Percentiles rank a stretch among this genome's conserved stretches.
These are phyloP conservation scores for Gossypium bickii DNA, from an alignment of 345 rosid species.

Conservation along the genomic window DNA sequence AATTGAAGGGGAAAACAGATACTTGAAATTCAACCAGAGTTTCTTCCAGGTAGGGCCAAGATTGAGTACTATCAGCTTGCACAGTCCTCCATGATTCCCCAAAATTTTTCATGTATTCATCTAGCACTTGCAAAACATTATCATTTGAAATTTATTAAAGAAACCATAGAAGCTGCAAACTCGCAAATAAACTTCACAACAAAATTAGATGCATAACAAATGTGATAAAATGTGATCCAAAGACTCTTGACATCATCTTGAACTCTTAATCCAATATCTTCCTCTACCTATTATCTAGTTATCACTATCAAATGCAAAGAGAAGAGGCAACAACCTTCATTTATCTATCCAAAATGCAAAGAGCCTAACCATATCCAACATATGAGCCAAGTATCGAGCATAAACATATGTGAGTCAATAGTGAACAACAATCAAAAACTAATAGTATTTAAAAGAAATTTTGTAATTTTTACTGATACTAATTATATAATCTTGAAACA, in stretches of 20 bases:
- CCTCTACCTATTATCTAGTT: background rate
- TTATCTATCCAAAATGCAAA: background rate
- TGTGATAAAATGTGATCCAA: background rate
- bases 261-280: background rate
- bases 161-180: background rate
- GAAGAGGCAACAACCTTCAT: background rate
- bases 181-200: background rate
- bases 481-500: background rate
- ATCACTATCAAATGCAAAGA: too few relatives aligned
- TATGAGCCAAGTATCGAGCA: background rate
- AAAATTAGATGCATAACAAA: background rate
- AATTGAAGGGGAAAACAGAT: constrained; percentile 12
- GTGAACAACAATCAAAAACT: background rate
- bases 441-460: background rate
- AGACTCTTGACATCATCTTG: background rate
- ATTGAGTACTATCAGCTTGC: constrained; percentile 50
- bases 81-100: constrained; percentile 84
- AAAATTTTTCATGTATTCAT: constrained; percentile 91
- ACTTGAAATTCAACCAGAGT: constrained; percentile 84
- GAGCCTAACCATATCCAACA: background rate
- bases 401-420: background rate
- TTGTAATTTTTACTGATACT: background rate
- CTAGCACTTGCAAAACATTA: constrained; percentile 50
- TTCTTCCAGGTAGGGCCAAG: constrained; percentile 80
- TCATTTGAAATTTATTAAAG: constrained; percentile 3